Percentiles rank a stretch among this genome's conserved stretches.
phyloP scores from a whole-genome alignment of 2,329 filamentous ascomycete species.

The Claviceps sp. region DNA sequence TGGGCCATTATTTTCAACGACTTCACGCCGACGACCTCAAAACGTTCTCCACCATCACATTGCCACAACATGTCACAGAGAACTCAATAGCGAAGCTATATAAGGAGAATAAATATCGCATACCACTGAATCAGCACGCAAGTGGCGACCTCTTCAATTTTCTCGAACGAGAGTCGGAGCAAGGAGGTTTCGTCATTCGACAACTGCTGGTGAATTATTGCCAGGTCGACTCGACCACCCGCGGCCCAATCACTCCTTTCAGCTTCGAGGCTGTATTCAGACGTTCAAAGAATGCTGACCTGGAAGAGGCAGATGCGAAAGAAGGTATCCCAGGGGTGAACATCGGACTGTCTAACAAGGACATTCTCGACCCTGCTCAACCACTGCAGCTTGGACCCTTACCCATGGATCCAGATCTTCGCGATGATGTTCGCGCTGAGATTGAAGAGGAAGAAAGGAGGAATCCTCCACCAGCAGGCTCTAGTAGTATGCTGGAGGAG shows the following conservation, averaged over 20 bases:
- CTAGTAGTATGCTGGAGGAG: constrained; percentile 66
- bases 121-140: constrained; percentile 78
- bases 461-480: constrained; percentile 57
- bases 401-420: constrained; percentile 70
- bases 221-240: constrained; percentile 42
- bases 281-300: constrained; percentile 44
- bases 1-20: constrained; percentile 56
- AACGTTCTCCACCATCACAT: constrained; percentile 56
- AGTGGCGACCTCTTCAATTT: constrained; percentile 77
- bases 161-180: constrained; percentile 72
- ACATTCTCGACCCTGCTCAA: constrained; percentile 41
- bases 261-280: constrained; percentile 49
- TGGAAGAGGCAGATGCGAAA: constrained; percentile 49
- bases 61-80: constrained; percentile 65
- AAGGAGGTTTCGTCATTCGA: constrained; percentile 66
- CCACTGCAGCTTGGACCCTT: constrained; percentile 65
- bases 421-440: constrained; percentile 76
- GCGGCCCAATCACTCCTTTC: constrained; percentile 50
- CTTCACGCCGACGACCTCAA: constrained; percentile 73
- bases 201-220: constrained; percentile 54
- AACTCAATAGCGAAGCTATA: constrained; percentile 73
- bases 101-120: constrained; percentile 71
- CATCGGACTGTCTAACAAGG: constrained; percentile 47
- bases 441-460: constrained; percentile 74
- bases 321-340: constrained; percentile 53